Conservation (phyloP, 1,284 basidiomycete species). For the Flammula alnicola region DNA sequence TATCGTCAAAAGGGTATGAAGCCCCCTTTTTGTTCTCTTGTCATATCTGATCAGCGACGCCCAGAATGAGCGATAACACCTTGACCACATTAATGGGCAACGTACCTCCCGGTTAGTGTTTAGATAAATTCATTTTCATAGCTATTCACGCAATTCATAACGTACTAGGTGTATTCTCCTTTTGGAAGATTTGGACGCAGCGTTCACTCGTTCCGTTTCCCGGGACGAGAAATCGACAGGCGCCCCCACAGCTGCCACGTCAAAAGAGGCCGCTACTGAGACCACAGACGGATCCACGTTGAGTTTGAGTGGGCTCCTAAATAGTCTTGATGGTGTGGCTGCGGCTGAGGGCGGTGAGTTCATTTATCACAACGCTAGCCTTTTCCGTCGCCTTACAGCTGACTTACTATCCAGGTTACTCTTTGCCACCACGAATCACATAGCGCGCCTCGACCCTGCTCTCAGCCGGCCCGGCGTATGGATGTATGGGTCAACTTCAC, state of each 20-base stretch:
- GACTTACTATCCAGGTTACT: slow-evolving; percentile 54
- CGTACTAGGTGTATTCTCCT: slow-evolving; percentile 77
- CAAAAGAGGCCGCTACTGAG: slow-evolving; percentile 47
- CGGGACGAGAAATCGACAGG: slow-evolving; percentile 81
- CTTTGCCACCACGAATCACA: slow-evolving; percentile 86
- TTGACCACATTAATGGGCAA: slow-evolving; percentile 81
- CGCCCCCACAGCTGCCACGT: slow-evolving; percentile 54
- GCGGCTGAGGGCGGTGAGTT: slow-evolving; percentile 82
- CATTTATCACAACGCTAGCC: not conserved
- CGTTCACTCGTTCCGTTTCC: slow-evolving; percentile 81
- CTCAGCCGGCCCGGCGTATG: slow-evolving; percentile 84
- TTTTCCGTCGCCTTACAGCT: no score
- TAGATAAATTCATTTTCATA: slow-evolving; percentile 17
- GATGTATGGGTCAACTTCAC: slow-evolving; percentile 90
- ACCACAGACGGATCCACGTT: slow-evolving; percentile 76
- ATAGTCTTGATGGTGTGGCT: slow-evolving; percentile 86
- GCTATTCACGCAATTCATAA: slow-evolving; percentile 3
- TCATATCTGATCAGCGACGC: slow-evolving; percentile 6
- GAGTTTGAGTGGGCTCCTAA: slow-evolving; percentile 79
- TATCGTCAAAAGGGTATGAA: slow-evolving; percentile 80
- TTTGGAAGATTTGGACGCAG: slow-evolving; percentile 86
- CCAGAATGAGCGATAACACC: slow-evolving; percentile 86
- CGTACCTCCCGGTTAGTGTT: slow-evolving; percentile 72
- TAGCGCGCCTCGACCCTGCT: slow-evolving; percentile 83
- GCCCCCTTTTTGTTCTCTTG: slow-evolving; percentile 11